phyloP scores from a whole-genome alignment of 1,284 basidiomycete species.

The Rhodotorula sp. region DNA sequence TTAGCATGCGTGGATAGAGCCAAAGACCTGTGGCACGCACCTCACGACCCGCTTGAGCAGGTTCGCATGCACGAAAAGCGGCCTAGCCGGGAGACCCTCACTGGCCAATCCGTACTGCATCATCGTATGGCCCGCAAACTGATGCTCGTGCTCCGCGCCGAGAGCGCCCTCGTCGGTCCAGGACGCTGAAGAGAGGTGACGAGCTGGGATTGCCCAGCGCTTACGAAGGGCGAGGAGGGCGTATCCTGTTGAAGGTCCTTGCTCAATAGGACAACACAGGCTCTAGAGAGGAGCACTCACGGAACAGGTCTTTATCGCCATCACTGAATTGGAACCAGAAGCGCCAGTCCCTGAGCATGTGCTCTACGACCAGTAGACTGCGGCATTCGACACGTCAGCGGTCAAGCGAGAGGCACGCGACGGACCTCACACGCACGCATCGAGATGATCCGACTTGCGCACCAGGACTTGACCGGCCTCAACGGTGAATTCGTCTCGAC shows the following conservation, averaged over 20 bases:
- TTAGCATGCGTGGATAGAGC: not conserved
- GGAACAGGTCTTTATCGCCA: constrained; percentile 56
- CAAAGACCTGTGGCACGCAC: not conserved
- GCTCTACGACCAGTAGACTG: constrained; percentile 49
- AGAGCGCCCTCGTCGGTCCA: constrained; percentile 43
- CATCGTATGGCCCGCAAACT: constrained; percentile 49
- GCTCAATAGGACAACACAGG: not conserved
- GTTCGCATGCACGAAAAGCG: constrained; percentile 53
- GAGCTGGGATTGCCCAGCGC: constrained; percentile 55
- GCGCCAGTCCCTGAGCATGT: constrained; percentile 52
- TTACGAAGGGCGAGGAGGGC: constrained; percentile 53
- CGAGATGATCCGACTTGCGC: constrained; percentile 53
- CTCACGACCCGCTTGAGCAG: constrained; percentile 52
- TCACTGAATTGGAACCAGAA: constrained; percentile 55
- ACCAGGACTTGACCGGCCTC: constrained; percentile 55
- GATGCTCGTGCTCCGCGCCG: constrained; percentile 16
- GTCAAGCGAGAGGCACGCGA: not conserved
- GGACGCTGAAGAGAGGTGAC: constrained; percentile 51
- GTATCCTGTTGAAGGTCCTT: constrained; percentile 35
- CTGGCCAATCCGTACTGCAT: constrained; percentile 48
- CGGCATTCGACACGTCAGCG: not conserved
- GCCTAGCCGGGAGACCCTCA: constrained; percentile 38
- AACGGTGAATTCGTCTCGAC: constrained; percentile 55
- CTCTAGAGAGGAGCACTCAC: constrained; percentile 22
- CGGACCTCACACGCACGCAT: constrained; percentile 40